Conservation (phyloP, 768 basidiomycete genomes). For the Tricholoma saponaceum region DNA sequence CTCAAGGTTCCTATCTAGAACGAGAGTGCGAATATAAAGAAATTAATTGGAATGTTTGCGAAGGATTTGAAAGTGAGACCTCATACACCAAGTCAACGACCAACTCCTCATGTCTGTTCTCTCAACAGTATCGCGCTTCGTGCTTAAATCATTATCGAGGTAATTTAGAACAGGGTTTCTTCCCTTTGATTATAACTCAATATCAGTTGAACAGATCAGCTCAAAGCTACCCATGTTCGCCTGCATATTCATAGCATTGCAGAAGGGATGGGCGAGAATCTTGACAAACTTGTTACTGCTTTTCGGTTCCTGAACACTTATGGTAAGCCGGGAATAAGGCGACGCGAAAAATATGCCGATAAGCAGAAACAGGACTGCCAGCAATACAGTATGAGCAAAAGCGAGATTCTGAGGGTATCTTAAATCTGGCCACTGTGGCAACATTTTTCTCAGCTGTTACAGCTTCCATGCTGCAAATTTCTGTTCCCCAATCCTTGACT, state of each 20-base stretch:
- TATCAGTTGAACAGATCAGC: not conserved
- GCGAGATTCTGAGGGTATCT: conserved; percentile 7
- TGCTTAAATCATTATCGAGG: not conserved
- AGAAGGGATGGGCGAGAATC: conserved; percentile 4
- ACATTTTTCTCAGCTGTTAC: conserved; percentile 24
- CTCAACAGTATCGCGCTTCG: not conserved
- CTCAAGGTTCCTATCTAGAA: conserved; percentile 1
- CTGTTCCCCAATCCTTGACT: not conserved
- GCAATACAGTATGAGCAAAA: conserved; percentile 11
- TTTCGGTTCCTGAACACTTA: conserved; percentile 3
- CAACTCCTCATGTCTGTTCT: not conserved
- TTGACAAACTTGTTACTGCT: not conserved
- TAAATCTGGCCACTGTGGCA: conserved; percentile 13
- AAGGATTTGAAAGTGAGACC: conserved; percentile 7
- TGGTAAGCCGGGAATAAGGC: not conserved
- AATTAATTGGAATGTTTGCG: not conserved
- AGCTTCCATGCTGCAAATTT: conserved; percentile 15
- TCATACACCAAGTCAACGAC: too few relatives aligned
- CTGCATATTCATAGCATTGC: conserved; percentile 4
- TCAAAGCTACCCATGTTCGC: not conserved
- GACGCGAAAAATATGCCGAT: not conserved
- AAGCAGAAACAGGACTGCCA: conserved; percentile 3
- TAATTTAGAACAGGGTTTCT: not conserved
- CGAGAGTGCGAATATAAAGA: conserved; percentile 6
- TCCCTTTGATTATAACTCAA: not conserved